Evolutionary conservation across 805 yeast genomes (phyloP).

Genomic region (Candida krabiensis): DNA sequence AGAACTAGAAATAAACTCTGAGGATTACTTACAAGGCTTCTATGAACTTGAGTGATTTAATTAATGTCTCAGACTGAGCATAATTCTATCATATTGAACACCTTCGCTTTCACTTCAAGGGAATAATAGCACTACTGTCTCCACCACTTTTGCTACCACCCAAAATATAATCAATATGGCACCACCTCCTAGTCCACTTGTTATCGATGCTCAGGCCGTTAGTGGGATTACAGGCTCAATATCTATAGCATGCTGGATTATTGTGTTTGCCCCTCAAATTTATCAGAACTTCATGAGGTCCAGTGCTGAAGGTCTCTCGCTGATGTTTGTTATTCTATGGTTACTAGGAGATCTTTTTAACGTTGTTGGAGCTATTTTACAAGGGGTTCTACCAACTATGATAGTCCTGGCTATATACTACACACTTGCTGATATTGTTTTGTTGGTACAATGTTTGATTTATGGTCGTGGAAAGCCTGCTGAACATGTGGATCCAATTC

Average conservation of each 20-base stretch:
- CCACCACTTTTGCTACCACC: too few relatives aligned
- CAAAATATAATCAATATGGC: slow-evolving; percentile 41
- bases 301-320: slow-evolving; percentile 86
- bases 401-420: slow-evolving; percentile 88
- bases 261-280: slow-evolving; percentile 95
- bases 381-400: slow-evolving; percentile 94
- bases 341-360: slow-evolving; percentile 92
- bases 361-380: slow-evolving; percentile 85
- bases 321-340: slow-evolving; percentile 87
- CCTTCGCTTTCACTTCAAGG: too few relatives aligned
- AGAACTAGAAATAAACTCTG: too few relatives aligned
- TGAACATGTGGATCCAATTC: slow-evolving; percentile 64
- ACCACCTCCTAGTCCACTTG: slow-evolving; percentile 67
- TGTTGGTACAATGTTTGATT: slow-evolving; percentile 78
- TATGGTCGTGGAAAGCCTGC: slow-evolving; percentile 61
- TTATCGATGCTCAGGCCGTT: slow-evolving; percentile 65
- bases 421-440: slow-evolving; percentile 84
- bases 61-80: too few relatives aligned
- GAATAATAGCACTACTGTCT: too few relatives aligned
- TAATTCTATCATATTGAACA: too few relatives aligned
- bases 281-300: slow-evolving; percentile 86
- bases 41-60: too few relatives aligned
- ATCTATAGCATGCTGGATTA: slow-evolving; percentile 96
- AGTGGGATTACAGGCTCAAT: slow-evolving; percentile 84
- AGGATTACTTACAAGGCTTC: too few relatives aligned